Base-by-base conservation (phyloP, 306 rosid species). In the Lupinus albus region DNA sequence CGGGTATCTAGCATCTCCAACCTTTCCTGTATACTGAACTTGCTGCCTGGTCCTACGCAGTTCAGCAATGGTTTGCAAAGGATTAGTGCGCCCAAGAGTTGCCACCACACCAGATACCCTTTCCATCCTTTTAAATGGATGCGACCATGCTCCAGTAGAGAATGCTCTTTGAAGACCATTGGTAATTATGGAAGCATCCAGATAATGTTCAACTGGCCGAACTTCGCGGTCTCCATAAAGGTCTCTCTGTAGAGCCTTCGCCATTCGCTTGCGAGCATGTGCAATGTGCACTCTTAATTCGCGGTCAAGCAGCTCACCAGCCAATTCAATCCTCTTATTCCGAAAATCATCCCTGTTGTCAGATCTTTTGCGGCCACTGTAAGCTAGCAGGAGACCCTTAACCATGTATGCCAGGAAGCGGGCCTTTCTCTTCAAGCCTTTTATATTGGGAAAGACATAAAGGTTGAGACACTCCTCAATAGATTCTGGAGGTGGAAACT, bases 1-100 rank as follows among this genome's bases (percentile, higher is more conserved):
- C 99, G 97, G 97, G 79, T 88, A 94, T 90, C 99, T 88, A 38
- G 97, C 97, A 81, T 90, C 99, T 53, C 99, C 99, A 62, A 88
- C 99, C 76, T 86, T 94, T 70, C 97, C 99, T 0, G 97, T 88
- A 76, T 94, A 94, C 61, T 70, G 86, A 70, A 90, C 99, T 42
- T 90, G 99, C 77, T 94, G 99, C 71, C 99, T 88, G n/a, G 95
- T 84, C 70, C 86, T 90, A 73, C 99, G 84, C 86, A 94, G 58
- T 49, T 94, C 97, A 14, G 86, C 88, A 84, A 84, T 73, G 46
- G 99, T 90, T 64, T 94, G 99, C 52, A 94, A 78, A 1, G 97
- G 97, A 81, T 94, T 94, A 18, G 97, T 82, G 62, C 97, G 83
- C 63, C 99, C 97, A 74, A 94, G 84, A 4, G 72, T 90, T 14